Base-by-base conservation (phyloP, 257 asterid species). In the Scutellaria minor region DNA sequence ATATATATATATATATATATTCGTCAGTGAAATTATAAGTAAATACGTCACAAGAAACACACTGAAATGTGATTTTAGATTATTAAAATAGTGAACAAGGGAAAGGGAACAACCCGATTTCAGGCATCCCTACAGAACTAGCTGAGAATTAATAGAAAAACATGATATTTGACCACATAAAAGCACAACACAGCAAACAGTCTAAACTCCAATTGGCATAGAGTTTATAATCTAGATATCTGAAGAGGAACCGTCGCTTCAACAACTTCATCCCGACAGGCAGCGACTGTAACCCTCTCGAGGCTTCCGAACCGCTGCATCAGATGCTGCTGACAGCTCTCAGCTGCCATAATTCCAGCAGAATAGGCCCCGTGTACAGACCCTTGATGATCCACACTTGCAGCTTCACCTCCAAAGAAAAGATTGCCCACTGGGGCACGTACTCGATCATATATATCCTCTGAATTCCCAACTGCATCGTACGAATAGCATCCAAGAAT, bases 311-410 rank as follows among this genome's bases (percentile, higher is more conserved):
- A 81, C 76, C 82, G 75, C 81, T 78, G 85, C 77, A 83, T 64
- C 9, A 92, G 77, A 87, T 87, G 96, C 54, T 78, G 81, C 64
- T 86, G 89, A 66, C 97, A 92, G 18, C 74, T 77, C 44, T 92
- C 97, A 10, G 96, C 99, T 3, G 99, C 99, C 96, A 86, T 81
- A 39, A 86, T 70, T 55, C 97, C 99, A 3, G 99, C 90, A 1
- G 97, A 89, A 75, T 95, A 95, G 7, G 99, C 99, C 14, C 99
- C 99, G n/a, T 95, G 99, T 2, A 92, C 99, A 0, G 99, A 95
- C 9, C 99, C 99, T 66, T 92, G 99, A 78, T 95, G 98, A n/a
- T 95, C 98, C 46, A 77, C 81, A 57, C 99, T 88, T 45, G 82
- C 97, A 2, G 99, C 99, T 83, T 95, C 99, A 7, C 99, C 99